These are phyloP conservation scores for Teratosphaeria zuluensis DNA, from an alignment of 2,329 filamentous ascomycete species.

Conservation along the genomic window DNA sequence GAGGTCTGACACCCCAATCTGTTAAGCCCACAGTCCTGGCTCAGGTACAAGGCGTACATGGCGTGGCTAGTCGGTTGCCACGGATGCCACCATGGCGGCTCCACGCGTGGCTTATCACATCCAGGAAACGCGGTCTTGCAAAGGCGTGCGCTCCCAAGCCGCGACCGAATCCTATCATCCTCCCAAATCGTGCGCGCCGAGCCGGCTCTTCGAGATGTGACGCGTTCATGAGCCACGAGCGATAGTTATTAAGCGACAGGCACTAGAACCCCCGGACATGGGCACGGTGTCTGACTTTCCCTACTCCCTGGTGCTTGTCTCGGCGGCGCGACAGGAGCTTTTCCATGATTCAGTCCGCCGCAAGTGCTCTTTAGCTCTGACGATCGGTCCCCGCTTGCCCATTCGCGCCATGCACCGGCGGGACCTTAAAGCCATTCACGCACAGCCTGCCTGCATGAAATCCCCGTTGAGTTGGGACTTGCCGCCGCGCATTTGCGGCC, in stretches of 20 bases:
- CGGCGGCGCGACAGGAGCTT: not conserved
- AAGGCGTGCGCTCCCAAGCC: not conserved
- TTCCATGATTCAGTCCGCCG: not conserved
- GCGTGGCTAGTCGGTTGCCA: not conserved
- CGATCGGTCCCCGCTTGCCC: not conserved
- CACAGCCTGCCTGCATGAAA: not conserved
- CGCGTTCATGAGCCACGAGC: not conserved
- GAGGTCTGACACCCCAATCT: not conserved
- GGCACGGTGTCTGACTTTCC: not conserved
- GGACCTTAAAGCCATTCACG: not conserved
- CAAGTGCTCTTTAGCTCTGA: not conserved
- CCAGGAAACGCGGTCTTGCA: not conserved
- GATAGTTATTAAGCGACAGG: not conserved
- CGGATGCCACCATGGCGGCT: not conserved
- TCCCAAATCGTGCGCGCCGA: not conserved
- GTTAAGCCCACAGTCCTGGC: constrained; percentile 1
- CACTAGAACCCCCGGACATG: not conserved
- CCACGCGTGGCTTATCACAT: not conserved
- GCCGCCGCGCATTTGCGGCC: not conserved
- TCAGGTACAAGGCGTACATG: constrained; percentile 3
- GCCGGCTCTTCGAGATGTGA: not conserved
- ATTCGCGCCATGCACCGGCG: not conserved
- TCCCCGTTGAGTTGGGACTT: not conserved
- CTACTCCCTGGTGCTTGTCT: not conserved
- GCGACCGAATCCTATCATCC: not conserved